Evolutionary conservation across 202 grass and related monocot species (phyloP), one percentile per base, ranked within the genome.

Genomic region (Panicum virgatum): DNA sequence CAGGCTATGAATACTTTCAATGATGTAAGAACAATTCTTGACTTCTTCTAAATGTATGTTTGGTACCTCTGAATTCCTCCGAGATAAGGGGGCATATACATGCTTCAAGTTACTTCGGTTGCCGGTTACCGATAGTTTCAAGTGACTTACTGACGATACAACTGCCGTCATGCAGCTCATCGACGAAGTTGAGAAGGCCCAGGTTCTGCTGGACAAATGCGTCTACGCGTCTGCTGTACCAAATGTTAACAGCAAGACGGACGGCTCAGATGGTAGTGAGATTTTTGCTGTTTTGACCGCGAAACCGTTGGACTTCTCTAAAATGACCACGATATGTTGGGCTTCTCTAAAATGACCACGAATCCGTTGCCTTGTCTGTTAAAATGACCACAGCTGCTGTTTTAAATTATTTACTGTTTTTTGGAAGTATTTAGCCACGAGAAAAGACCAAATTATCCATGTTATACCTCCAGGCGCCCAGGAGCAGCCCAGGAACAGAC

Each of bases 201-300:
- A 97, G 1, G 72, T 97, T 67, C 62, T 97, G 22, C 43, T 93
- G 51, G 69, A 63, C 72, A 29, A 9, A 1, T 93, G 88, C 42
- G 46, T 72, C 48, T 43, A 43, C 11, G 80, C 46, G 8, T 92
- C 72, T 72, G 42, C 39, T 11, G 27, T 0, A 60, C 73, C 58
- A 4, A 62, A 69, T 6, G 9, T 39, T 2, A 9, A 16, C 6
- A 61, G 60, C 62, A 42, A 20, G 71, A 70, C 13, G 22, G 50
- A 53, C 9, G 10, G 16, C 1, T 26, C 78, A 44, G 37, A 68
- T 57, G 57, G 48, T 83, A 83, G n/a, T 44, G 10, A 10, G 43
- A 8, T 44, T 44, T n/a, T n/a, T n/a, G n/a, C n/a, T n/a, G n/a
- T n/a, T n/a, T n/a, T n/a, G n/a, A n/a, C n/a, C n/a, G n/a, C n/a